phyloP scores from a whole-genome alignment of 2,329 filamentous ascomycete species.

The Camptophora hylomeconis region DNA sequence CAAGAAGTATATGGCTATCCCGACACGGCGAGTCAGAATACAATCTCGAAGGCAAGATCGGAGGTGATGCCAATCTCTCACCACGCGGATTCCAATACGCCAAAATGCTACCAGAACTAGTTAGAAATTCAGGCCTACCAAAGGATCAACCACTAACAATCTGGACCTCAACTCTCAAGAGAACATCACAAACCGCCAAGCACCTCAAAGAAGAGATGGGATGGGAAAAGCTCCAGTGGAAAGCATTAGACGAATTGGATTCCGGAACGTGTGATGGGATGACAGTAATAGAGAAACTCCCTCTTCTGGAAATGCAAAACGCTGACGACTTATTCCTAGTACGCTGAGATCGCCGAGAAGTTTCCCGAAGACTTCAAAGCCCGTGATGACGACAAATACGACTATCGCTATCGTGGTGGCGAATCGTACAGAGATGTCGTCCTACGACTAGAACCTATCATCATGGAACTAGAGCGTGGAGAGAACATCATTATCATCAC shows the following conservation, averaged over 20 bases:
- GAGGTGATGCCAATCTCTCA: conserved; percentile 80
- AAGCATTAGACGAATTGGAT: conserved; percentile 93
- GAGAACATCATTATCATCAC: conserved; percentile 98
- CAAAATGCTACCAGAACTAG: conserved; percentile 66
- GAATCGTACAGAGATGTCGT: conserved; percentile 96
- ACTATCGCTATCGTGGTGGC: conserved; percentile 94
- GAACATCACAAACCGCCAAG: conserved; percentile 83
- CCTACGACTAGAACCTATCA: conserved; percentile 94
- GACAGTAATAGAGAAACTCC: no score
- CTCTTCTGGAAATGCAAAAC: no score
- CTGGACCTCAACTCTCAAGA: conserved; percentile 63
- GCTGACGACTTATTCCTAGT: conserved; percentile 25
- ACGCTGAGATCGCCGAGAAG: conserved; percentile 79
- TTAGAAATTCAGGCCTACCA: conserved; percentile 75
- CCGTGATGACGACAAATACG: conserved; percentile 97
- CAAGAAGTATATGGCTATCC: conserved; percentile 91
- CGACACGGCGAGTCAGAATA: conserved; percentile 92
- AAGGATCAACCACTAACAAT: conserved; percentile 49
- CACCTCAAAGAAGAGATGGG: conserved; percentile 55
- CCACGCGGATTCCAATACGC: conserved; percentile 80
- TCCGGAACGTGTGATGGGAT: conserved; percentile 92
- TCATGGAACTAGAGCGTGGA: conserved; percentile 94
- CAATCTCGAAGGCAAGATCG: conserved; percentile 82
- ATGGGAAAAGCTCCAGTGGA: conserved; percentile 96
- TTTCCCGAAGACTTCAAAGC: conserved; percentile 93